Evolutionary conservation across 2,329 filamentous ascomycete species (phyloP), one percentile per base, ranked within the genome.

Genomic region (Diaporthe australafricana): DNA sequence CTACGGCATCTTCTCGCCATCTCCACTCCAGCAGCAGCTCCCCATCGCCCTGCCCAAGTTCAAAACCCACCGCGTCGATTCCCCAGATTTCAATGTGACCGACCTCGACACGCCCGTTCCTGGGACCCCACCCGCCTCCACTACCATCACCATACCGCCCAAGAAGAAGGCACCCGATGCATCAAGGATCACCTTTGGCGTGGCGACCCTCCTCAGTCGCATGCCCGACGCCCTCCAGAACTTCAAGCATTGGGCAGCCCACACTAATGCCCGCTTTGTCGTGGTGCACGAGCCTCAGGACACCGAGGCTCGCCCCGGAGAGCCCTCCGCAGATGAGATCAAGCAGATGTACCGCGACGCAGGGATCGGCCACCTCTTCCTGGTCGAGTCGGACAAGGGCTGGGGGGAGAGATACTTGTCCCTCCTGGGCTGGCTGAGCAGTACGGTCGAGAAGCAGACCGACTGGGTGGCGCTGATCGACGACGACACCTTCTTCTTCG

Each of bases 401-500:
- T 74, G 68, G 62, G 63, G 65, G 11, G 72, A 75, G 60, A 68
- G 70, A 3, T 75, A 74, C 47, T 52, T 74, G 27, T 57, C 60
- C 6, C 56, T 75, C 32, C 47, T 75, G 40, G 38, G 35, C 38
- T 68, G 30, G 52, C 55, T 74, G 47, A 47, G 71, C 68, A 53
- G 45, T 48, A 65, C 42, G 45, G 45, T 72, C 45, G 67, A 70
- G 56, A 40, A 53, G 14, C 52, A 65, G 66, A 83, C 83, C 1
- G 76, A 79, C 35, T 85, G 83, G 83, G 80, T 79, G 5, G 81
- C 79, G 47, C 75, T 84, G 63, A 83, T 85, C 65, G 83, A 85
- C 70, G 83, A 85, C 69, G 84, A 85, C 70, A 85, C 84, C 1
- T 85, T 85, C 73, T 85, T 85, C 77, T 75, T 79, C 20, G 83